These are phyloP conservation scores for Rhizoclosmatium sp. DNA, from an alignment of 192 early-diverging fungal species.

Conservation along the genomic window DNA sequence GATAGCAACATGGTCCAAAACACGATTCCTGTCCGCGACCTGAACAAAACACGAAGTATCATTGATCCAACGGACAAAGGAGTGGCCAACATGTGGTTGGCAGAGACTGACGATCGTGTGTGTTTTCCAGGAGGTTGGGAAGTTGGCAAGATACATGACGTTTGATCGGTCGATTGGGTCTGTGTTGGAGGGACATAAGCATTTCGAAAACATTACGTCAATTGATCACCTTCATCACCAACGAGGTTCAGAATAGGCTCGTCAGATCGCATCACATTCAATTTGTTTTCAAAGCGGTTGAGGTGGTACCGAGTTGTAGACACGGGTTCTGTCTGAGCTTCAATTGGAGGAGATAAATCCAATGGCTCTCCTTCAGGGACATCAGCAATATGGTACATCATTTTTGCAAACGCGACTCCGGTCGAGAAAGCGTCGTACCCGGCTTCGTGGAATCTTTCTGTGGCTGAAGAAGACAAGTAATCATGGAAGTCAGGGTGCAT, in stretches of 20 bases:
- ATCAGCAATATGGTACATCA: conserved; percentile 53
- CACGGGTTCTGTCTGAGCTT: not conserved
- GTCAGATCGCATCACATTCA: conserved; percentile 75
- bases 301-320: not conserved
- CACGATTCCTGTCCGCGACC: conserved; percentile 41
- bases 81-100: conserved; percentile 43
- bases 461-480: conserved; percentile 30
- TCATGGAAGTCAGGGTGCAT: conserved; percentile 47
- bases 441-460: conserved; percentile 79
- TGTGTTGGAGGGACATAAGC: conserved; percentile 15
- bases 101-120: conserved; percentile 60
- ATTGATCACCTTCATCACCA: conserved; percentile 52
- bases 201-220: not conserved
- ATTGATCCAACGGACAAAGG: conserved; percentile 61
- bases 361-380: not conserved
- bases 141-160: conserved; percentile 60
- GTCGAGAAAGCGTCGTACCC: conserved; percentile 94
- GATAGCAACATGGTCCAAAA: not conserved
- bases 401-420: conserved; percentile 77
- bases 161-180: conserved; percentile 53
- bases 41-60: conserved; percentile 59
- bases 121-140: conserved; percentile 56
- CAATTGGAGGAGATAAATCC: not conserved
- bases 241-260: conserved; percentile 64
- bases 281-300: conserved; percentile 54